These are phyloP conservation scores for Phalaenopsis equestris DNA, from an alignment of 106 monocot genomes.

Conservation along the genomic window DNA sequence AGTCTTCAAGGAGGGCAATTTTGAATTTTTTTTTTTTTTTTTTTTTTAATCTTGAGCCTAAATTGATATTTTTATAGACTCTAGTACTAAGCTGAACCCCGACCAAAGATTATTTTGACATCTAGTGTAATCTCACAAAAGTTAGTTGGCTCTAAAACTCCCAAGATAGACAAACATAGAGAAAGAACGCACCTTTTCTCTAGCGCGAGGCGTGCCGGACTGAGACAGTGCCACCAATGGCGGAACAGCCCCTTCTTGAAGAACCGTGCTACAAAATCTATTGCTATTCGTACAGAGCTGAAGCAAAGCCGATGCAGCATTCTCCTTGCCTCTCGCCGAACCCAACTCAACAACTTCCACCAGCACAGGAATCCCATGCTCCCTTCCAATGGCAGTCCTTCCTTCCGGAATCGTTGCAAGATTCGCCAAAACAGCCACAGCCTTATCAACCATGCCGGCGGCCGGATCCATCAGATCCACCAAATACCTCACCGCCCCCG, in stretches of 20 bases:
- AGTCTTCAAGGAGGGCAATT: too few relatives aligned
- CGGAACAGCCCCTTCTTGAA: constrained; percentile 92
- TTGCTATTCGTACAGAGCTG: constrained; percentile 84
- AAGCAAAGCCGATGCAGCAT: constrained; percentile 92
- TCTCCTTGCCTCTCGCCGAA: constrained; percentile 83
- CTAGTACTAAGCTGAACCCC: too few relatives aligned
- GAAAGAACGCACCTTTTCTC: constrained; percentile 60
- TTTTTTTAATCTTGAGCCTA: too few relatives aligned
- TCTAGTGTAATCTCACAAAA: too few relatives aligned
- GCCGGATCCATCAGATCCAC: constrained; percentile 96
- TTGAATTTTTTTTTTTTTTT: too few relatives aligned
- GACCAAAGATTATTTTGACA: too few relatives aligned
- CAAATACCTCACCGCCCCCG: constrained; percentile 80
- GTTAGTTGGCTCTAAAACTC: too few relatives aligned
- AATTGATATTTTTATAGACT: too few relatives aligned
- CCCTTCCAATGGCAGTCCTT: constrained; percentile 59
- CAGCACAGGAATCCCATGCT: constrained; percentile 70
- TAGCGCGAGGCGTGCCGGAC: constrained; percentile 84
- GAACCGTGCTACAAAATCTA: constrained; percentile 70
- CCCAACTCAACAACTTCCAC: constrained; percentile 97
- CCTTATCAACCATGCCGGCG: constrained; percentile 96
- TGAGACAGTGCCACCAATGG: constrained; percentile 86
- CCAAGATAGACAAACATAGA: too few relatives aligned
- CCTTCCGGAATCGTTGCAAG: constrained; percentile 84
- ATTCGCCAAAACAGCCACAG: constrained; percentile 87